Evolutionary conservation across 2,329 filamentous ascomycete genomes (phyloP).

Genomic region (Diaporthe nobilis): DNA sequence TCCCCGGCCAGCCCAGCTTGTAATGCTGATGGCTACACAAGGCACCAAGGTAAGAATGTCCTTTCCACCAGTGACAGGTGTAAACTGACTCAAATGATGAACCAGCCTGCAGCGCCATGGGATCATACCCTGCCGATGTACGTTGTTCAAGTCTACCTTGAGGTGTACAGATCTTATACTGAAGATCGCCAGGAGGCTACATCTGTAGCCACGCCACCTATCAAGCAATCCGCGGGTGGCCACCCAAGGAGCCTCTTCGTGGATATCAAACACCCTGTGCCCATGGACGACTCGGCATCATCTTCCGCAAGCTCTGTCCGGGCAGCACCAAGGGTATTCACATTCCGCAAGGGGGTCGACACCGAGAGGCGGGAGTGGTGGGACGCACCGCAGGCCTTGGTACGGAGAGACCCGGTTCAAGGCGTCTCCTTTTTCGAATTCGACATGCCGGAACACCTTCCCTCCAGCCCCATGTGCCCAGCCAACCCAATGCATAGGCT

Average conservation of each 20-base stretch:
- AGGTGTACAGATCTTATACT: neutral
- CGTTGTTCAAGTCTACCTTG: neutral
- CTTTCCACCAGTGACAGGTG: neutral
- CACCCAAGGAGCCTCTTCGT: slow-evolving; percentile 32
- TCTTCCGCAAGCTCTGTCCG: slow-evolving; percentile 16
- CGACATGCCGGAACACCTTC: slow-evolving; percentile 65
- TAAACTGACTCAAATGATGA: slow-evolving; percentile 9
- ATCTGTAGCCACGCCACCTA: slow-evolving; percentile 19
- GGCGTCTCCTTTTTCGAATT: slow-evolving; percentile 57
- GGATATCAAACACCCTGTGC: slow-evolving; percentile 10
- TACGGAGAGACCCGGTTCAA: slow-evolving; percentile 44
- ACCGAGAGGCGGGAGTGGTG: slow-evolving; percentile 49
- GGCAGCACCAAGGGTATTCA: neutral
- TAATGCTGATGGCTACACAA: neutral
- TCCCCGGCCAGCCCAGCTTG: neutral
- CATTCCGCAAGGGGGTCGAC: neutral
- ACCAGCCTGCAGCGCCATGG: slow-evolving; percentile 3
- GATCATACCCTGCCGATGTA: slow-evolving; percentile 40
- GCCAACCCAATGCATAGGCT: slow-evolving; percentile 60
- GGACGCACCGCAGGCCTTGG: slow-evolving; percentile 47
- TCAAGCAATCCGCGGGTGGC: slow-evolving; percentile 4
- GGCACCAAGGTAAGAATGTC: slow-evolving; percentile 4
- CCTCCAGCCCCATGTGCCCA: slow-evolving; percentile 66
- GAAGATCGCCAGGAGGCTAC: slow-evolving; percentile 21
- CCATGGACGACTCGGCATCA: slow-evolving; percentile 1